Percentiles rank a stretch among this genome's conserved stretches.
Evolutionary conservation across 805 yeast species (phyloP).

Genomic region (Kodamaea laetipori): DNA sequence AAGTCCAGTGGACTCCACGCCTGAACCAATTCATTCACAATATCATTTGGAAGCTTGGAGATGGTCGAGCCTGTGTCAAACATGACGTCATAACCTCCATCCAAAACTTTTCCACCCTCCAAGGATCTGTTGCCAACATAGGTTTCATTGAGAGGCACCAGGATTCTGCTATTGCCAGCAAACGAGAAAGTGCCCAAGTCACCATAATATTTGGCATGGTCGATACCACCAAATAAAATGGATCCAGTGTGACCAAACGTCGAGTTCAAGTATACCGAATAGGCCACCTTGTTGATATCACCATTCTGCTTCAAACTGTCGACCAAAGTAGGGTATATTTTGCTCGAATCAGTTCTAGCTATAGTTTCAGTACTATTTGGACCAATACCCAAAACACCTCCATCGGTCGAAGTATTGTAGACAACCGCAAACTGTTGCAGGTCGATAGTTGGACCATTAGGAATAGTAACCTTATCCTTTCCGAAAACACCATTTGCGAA

Average conservation of each 20-base stretch:
- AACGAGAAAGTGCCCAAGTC: slow-evolving; percentile 22
- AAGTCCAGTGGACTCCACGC: slow-evolving; percentile 8
- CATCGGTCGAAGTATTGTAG: slow-evolving; percentile 14
- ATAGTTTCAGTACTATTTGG: slow-evolving; percentile 15
- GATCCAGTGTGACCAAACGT: slow-evolving; percentile 46
- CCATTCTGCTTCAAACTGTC: slow-evolving; percentile 59
- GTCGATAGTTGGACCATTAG: slow-evolving; percentile 7
- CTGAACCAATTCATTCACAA: slow-evolving; percentile 10
- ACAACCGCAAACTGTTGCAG: slow-evolving; percentile 20
- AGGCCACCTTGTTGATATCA: slow-evolving; percentile 53
- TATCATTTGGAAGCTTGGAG: slow-evolving; percentile 11
- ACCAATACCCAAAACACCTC: slow-evolving; percentile 27
- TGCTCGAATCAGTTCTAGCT: slow-evolving; percentile 17
- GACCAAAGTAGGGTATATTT: slow-evolving; percentile 66
- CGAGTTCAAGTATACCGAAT: slow-evolving; percentile 62
- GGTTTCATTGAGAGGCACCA: slow-evolving; percentile 2
- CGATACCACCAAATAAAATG: slow-evolving; percentile 75
- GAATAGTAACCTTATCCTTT: slow-evolving; percentile 5
- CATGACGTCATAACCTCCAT: slow-evolving; percentile 11
- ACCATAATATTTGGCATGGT: slow-evolving; percentile 64
- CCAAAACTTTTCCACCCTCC: slow-evolving; percentile 1
- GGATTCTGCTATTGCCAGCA: slow-evolving; percentile 8
- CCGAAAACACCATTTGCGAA: slow-evolving; percentile 9
- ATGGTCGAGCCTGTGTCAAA: slow-evolving; percentile 13
- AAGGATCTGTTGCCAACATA: slow-evolving; percentile 7